These are phyloP conservation scores for Coemansia sp. DNA, from an alignment of 192 early-diverging fungal species.

Conservation along the genomic window DNA sequence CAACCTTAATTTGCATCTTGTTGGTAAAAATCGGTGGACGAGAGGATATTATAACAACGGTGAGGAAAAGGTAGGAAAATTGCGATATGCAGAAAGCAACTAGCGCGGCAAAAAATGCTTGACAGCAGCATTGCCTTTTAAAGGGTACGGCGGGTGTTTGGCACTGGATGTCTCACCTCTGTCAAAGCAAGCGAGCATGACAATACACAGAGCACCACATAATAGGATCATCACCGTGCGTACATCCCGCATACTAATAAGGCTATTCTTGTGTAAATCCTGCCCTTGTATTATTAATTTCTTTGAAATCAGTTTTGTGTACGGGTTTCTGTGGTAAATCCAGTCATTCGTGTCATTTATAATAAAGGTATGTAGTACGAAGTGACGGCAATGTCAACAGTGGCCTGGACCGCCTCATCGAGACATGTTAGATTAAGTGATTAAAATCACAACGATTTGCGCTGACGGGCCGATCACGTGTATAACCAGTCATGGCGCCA, in stretches of 20 bases:
- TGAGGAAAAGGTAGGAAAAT: neutral
- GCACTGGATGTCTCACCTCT: neutral
- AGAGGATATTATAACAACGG: neutral
- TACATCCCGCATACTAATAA: constrained; percentile 1
- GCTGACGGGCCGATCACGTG: neutral
- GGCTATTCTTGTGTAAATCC: neutral
- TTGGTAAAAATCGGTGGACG: neutral
- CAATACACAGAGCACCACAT: constrained; percentile 1
- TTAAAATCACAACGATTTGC: neutral
- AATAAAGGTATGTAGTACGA: neutral
- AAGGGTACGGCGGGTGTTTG: neutral
- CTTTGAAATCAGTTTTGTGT: neutral
- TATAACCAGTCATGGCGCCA: neutral
- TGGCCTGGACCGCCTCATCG: neutral
- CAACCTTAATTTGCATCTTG: constrained; percentile 6
- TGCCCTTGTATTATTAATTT: neutral
- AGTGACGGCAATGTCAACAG: neutral
- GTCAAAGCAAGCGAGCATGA: neutral
- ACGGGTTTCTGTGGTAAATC: neutral
- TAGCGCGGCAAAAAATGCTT: neutral
- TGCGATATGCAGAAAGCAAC: neutral
- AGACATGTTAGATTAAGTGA: neutral
- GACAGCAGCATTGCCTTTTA: neutral
- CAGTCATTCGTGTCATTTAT: neutral
- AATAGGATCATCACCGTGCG: constrained; percentile 1